Conservation (phyloP, 805 yeast species). For the Candida parachauliodes region DNA sequence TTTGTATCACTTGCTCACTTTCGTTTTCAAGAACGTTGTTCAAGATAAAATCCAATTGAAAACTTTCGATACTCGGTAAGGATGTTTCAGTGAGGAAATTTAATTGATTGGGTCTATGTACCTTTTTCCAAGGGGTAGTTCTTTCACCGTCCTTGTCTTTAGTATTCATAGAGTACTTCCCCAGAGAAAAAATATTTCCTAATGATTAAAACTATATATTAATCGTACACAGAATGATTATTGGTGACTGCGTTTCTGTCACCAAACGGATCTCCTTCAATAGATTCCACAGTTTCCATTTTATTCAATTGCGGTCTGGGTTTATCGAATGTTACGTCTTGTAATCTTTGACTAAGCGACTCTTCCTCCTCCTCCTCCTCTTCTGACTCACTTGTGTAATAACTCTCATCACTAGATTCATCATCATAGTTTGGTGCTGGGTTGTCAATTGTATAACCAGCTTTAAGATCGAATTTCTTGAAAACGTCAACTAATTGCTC, state of each 20-base stretch:
- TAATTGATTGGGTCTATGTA: background rate
- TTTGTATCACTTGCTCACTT: constrained; percentile 24
- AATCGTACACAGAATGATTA: constrained; percentile 16
- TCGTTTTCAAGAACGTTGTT: constrained; percentile 22
- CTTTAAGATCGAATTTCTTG: constrained; percentile 58
- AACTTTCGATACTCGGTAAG: constrained; percentile 28
- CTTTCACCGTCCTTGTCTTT: background rate
- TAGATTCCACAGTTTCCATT: constrained; percentile 18
- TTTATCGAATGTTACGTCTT: constrained; percentile 10
- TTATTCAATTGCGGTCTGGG: constrained; percentile 16
- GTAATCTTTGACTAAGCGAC: constrained; percentile 10
- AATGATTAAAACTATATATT: background rate
- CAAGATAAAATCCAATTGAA: constrained; percentile 29
- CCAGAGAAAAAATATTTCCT: background rate
- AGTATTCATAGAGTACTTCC: background rate
- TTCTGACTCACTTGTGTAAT: constrained; percentile 24
- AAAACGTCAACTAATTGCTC: constrained; percentile 81
- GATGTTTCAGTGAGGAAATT: constrained; percentile 3
- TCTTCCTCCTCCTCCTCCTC: constrained; percentile 17
- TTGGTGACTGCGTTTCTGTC: constrained; percentile 23
- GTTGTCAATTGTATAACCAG: constrained; percentile 38
- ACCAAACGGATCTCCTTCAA: constrained; percentile 38
- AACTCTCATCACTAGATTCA: constrained; percentile 32
- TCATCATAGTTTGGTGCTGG: constrained; percentile 34
- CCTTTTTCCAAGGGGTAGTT: background rate